phyloP scores from a whole-genome alignment of 202 grass and related monocot genomes.

The Brachypodium distachyon region DNA sequence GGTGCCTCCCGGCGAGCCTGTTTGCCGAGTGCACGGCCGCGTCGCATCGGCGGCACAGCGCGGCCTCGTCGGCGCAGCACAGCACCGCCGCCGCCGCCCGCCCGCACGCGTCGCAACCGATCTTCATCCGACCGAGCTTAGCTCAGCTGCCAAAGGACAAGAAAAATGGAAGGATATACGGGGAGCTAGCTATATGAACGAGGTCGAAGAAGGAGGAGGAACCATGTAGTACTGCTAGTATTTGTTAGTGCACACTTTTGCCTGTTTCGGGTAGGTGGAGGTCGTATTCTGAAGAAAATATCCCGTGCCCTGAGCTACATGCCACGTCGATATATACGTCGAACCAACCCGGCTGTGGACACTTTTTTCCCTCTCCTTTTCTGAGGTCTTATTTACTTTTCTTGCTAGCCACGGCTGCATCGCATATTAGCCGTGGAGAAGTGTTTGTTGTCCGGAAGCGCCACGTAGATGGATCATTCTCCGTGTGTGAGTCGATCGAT shows the following conservation, averaged over 20 bases:
- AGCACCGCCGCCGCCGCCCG: slow-evolving; percentile 62
- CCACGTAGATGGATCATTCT: not conserved
- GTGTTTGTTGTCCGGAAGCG: not conserved
- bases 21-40: slow-evolving; percentile 69
- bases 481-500: not conserved
- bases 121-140: slow-evolving; percentile 35
- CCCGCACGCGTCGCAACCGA: slow-evolving; percentile 63
- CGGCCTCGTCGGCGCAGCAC: slow-evolving; percentile 98
- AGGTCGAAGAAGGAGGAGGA: too few relatives aligned
- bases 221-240: too few relatives aligned
- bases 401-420: not conserved
- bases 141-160: not conserved
- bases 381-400: not conserved
- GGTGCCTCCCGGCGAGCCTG: slow-evolving; percentile 70
- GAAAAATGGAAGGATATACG: not conserved
- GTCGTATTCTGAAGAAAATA: not conserved
- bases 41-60: slow-evolving; percentile 65
- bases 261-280: not conserved
- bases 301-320: not conserved
- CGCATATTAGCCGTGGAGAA: not conserved
- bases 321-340: not conserved
- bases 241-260: not conserved
- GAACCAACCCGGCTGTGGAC: too few relatives aligned
- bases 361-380: not conserved
- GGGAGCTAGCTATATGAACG: not conserved